Evolutionary conservation across 441 rosid species (phyloP).

Genomic region (Kokia cookei): DNA sequence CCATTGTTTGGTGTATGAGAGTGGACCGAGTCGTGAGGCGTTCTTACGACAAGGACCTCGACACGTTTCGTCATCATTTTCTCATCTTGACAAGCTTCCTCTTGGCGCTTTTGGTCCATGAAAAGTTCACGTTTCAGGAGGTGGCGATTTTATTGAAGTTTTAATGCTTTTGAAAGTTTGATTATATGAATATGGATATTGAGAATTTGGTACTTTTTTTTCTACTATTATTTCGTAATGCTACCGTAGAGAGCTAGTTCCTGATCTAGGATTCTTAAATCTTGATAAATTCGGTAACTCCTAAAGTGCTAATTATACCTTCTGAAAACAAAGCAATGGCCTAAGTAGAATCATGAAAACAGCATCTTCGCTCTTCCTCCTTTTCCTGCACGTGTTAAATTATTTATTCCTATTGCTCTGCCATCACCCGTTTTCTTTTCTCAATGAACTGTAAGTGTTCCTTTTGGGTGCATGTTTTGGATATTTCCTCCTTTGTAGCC

Average conservation of each 20-base stretch:
- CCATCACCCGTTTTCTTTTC: no score
- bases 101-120: conserved; percentile 59
- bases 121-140: conserved; percentile 73
- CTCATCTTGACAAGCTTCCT: conserved; percentile 48
- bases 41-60: conserved; percentile 72
- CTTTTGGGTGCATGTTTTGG: neutral
- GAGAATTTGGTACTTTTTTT: neutral
- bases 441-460: no score
- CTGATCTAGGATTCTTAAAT: neutral
- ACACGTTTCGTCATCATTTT: conserved; percentile 75
- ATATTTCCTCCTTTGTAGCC: neutral
- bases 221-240: neutral
- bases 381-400: no score
- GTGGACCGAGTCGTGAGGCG: conserved; percentile 54
- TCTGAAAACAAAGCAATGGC: neutral
- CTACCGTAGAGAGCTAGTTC: neutral
- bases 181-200: neutral
- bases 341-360: neutral
- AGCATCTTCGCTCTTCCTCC: no score
- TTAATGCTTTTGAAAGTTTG: neutral
- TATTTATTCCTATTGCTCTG: no score
- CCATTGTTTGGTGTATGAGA: conserved; percentile 84
- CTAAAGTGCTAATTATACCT: neutral
- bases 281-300: neutral
- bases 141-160: conserved; percentile 19